These are phyloP conservation scores for Arachis stenosperma DNA, from an alignment of 306 rosid species.

Conservation along the genomic window DNA sequence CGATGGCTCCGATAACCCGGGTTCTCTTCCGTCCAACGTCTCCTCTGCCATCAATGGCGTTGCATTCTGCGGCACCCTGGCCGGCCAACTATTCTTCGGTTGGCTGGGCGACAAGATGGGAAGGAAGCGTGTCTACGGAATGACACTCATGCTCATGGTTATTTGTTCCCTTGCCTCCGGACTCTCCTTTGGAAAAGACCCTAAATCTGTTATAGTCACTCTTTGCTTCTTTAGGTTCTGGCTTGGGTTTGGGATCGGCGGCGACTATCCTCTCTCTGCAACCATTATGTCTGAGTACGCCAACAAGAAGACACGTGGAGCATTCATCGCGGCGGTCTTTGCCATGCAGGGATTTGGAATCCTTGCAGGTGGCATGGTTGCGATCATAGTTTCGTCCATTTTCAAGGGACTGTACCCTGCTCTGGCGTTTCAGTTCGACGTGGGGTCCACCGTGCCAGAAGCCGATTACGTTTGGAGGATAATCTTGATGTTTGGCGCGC, in stretches of 20 bases:
- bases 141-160: conserved; percentile 91
- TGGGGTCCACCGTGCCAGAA: too few species aligned
- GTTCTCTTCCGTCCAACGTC: conserved; percentile 69
- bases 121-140: conserved; percentile 78
- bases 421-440: too few species aligned
- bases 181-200: conserved; percentile 61
- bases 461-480: too few species aligned
- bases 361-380: conserved; percentile 61
- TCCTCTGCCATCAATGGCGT: conserved; percentile 84
- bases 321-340: conserved; percentile 89
- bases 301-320: conserved; percentile 58
- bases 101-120: conserved; percentile 97
- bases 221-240: conserved; percentile 77
- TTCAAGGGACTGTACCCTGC: too few species aligned
- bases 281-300: too few species aligned
- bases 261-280: conserved; percentile 86
- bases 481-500: too few species aligned
- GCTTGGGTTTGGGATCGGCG: conserved; percentile 94
- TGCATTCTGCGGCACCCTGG: conserved; percentile 81
- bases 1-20: conserved; percentile 52
- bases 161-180: conserved; percentile 29
- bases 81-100: conserved; percentile 90
- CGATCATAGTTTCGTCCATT: too few species aligned
- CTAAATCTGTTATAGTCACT: conserved; percentile 63
- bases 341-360: conserved; percentile 97